Conservation (phyloP, 305 asterid genomes). For the Fraxinus nigra region DNA sequence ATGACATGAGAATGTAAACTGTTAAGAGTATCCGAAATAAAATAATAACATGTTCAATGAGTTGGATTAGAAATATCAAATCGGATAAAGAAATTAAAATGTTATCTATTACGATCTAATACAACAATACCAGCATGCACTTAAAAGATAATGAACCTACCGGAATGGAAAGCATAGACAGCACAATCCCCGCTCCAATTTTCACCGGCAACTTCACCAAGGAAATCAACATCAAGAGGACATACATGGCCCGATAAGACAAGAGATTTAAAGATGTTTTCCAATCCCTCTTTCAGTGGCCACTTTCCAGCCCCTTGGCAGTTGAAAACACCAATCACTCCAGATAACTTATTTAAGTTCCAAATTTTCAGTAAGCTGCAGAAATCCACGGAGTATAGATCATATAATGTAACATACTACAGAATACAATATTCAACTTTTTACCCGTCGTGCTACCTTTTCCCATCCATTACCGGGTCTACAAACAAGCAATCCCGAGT, state of each 20-base stretch:
- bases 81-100: neutral
- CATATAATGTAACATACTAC: neutral
- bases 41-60: neutral
- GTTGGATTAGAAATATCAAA: neutral
- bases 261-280: conserved; percentile 10
- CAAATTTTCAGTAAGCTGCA: conserved; percentile 50
- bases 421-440: neutral
- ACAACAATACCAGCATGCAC: neutral
- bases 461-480: conserved; percentile 31
- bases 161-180: conserved; percentile 33
- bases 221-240: conserved; percentile 40
- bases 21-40: neutral
- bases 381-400: neutral
- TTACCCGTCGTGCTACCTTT: conserved; percentile 25
- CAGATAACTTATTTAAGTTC: conserved; percentile 45
- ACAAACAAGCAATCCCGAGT: conserved; percentile 31
- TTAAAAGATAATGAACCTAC: conserved; percentile 17
- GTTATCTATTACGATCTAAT: neutral
- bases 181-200: conserved; percentile 40
- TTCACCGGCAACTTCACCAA: conserved; percentile 31
- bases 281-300: conserved; percentile 30
- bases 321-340: conserved; percentile 47
- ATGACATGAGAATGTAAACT: neutral
- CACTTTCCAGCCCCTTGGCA: conserved; percentile 52
- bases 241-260: conserved; percentile 33